Conservation (phyloP, 306 rosid species). For the Argentina anserina region DNA sequence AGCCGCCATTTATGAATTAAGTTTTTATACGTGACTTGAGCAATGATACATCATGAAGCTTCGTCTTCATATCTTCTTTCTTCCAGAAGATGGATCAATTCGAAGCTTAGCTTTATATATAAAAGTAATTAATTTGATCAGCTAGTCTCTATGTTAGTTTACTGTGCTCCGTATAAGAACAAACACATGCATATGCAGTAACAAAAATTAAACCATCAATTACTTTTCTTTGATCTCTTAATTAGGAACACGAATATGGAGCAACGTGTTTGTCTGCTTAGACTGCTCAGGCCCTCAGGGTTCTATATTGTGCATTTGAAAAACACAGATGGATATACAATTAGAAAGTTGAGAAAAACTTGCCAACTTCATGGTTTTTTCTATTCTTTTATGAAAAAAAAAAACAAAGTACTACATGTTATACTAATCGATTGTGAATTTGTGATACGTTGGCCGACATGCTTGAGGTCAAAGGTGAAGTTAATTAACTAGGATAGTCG, state of each 20-base stretch:
- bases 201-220: background rate
- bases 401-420: background rate
- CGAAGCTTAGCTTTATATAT: background rate
- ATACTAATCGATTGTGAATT: too few relatives aligned
- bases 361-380: background rate
- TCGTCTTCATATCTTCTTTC: background rate
- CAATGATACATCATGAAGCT: slow-evolving; percentile 8
- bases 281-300: background rate
- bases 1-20: slow-evolving; percentile 18
- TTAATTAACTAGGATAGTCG: background rate
- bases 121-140: background rate
- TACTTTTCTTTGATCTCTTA: background rate
- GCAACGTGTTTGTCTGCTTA: background rate
- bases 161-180: background rate
- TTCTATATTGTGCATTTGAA: background rate
- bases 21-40: slow-evolving; percentile 12
- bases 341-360: background rate
- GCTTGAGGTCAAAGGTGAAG: background rate
- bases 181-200: background rate
- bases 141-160: background rate
- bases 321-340: background rate
- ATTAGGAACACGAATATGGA: background rate
- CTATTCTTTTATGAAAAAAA: background rate
- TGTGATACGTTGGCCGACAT: background rate
- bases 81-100: slow-evolving; percentile 14